phyloP scores from a whole-genome alignment of 2,329 filamentous ascomycete species.

The Ophioceras dolichostomum region DNA sequence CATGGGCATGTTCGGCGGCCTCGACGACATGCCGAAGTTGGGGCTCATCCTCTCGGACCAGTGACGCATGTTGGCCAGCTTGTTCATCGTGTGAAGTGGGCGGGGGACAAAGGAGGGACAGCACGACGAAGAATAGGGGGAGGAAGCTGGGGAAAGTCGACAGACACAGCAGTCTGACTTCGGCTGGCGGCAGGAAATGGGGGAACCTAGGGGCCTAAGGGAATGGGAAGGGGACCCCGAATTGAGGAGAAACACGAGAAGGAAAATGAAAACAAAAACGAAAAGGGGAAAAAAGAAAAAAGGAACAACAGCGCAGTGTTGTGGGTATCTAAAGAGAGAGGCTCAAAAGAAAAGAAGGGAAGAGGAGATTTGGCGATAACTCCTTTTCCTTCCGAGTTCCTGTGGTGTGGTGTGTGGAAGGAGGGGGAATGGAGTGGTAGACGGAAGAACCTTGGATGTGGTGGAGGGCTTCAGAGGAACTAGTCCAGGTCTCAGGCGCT shows the following conservation, averaged over 20 bases:
- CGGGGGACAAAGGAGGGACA: conserved; percentile 1
- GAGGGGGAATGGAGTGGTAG: conserved; percentile 13
- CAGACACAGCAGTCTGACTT: too few relatives aligned
- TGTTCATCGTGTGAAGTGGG: conserved; percentile 46
- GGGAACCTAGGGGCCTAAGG: too few relatives aligned
- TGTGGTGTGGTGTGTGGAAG: conserved; percentile 7
- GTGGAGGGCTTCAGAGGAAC: background rate
- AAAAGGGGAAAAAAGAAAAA: conserved; percentile 5
- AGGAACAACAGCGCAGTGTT: conserved; percentile 8
- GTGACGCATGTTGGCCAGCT: conserved; percentile 57
- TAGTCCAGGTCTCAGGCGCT: background rate
- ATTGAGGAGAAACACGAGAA: background rate
- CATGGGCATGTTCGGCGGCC: conserved; percentile 41
- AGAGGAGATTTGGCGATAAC: conserved; percentile 12
- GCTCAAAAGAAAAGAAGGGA: conserved; percentile 10
- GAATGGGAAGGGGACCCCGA: background rate
- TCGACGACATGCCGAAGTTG: conserved; percentile 51
- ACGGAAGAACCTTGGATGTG: background rate
- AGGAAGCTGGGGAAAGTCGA: conserved; percentile 2
- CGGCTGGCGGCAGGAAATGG: too few relatives aligned
- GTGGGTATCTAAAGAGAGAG: conserved; percentile 20
- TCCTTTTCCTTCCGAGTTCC: conserved; percentile 13
- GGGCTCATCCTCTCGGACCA: conserved; percentile 60
- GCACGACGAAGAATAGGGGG: background rate
- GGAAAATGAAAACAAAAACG: conserved; percentile 4